Evolutionary conservation across 2,329 filamentous ascomycete species (phyloP).

Genomic region (Keithomyces neogunnii): DNA sequence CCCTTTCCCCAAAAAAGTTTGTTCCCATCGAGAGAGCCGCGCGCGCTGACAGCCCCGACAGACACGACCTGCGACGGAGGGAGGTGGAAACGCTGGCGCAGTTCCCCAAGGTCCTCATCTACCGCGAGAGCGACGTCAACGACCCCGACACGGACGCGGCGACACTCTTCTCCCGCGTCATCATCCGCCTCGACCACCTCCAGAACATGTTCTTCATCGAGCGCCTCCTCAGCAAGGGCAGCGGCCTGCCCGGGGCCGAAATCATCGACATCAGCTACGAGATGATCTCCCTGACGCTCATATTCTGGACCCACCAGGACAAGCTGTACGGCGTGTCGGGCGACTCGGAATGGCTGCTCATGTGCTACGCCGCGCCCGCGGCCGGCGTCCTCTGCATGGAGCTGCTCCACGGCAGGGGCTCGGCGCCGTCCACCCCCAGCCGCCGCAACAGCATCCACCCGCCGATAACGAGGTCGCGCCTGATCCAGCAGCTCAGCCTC

Average conservation of each 20-base stretch:
- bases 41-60: neutral
- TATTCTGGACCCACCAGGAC: conserved; percentile 39
- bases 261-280: conserved; percentile 36
- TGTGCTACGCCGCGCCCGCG: conserved; percentile 39
- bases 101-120: conserved; percentile 1
- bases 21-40: no score
- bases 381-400: conserved; percentile 42
- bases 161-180: conserved; percentile 31
- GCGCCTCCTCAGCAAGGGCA: conserved; percentile 39
- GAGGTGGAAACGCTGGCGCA: neutral
- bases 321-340: conserved; percentile 27
- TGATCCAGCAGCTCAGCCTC: conserved; percentile 42
- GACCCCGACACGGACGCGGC: conserved; percentile 33
- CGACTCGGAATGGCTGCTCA: conserved; percentile 39
- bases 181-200: conserved; percentile 39
- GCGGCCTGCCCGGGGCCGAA: conserved; percentile 24
- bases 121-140: conserved; percentile 30
- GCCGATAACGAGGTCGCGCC: conserved; percentile 31
- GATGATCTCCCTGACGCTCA: conserved; percentile 34
- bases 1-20: no score
- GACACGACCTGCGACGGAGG: neutral
- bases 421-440: neutral
- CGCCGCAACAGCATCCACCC: conserved; percentile 22
- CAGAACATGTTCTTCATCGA: conserved; percentile 51
- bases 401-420: conserved; percentile 21